phyloP scores from a whole-genome alignment of 768 basidiomycete species.

The Boletus eberwhitei region DNA sequence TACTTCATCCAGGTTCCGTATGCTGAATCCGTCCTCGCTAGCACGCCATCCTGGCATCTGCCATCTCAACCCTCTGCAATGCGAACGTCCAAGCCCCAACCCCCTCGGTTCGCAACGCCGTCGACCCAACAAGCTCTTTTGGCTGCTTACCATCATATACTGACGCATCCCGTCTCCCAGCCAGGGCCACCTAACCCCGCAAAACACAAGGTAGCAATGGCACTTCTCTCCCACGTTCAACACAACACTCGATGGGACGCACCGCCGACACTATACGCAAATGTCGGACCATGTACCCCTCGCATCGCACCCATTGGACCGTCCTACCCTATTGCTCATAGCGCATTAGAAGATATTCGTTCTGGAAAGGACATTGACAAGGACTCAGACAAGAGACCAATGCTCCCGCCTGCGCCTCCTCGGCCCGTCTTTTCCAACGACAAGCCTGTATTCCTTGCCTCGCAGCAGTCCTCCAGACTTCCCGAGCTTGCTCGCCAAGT shows the following conservation, averaged over 20 bases:
- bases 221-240: conserved; percentile 58
- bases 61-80: conserved; percentile 40
- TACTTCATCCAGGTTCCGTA: conserved; percentile 73
- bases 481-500: conserved; percentile 65
- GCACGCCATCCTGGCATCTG: conserved; percentile 67
- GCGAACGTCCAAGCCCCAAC: conserved; percentile 16
- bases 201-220: conserved; percentile 75
- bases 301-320: conserved; percentile 63
- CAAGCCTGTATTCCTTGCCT: conserved; percentile 60
- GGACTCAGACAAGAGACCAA: conserved; percentile 44
- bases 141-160: conserved; percentile 71
- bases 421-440: conserved; percentile 42
- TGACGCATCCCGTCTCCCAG: conserved; percentile 62
- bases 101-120: conserved; percentile 42
- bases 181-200: conserved; percentile 52
- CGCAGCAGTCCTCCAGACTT: conserved; percentile 60
- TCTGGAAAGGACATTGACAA: conserved; percentile 47
- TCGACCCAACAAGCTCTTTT: conserved; percentile 63
- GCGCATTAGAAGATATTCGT: conserved; percentile 29
- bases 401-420: conserved; percentile 36
- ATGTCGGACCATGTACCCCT: conserved; percentile 56
- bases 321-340: conserved; percentile 53
- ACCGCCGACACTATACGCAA: conserved; percentile 61
- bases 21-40: conserved; percentile 64
- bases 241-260: conserved; percentile 62